A percentile compares a stretch with the other conserved stretches of the same genome.
These are phyloP conservation scores for Besnoitia besnoiti DNA, from an alignment of 169 alveolate species.

Conservation along the genomic window DNA sequence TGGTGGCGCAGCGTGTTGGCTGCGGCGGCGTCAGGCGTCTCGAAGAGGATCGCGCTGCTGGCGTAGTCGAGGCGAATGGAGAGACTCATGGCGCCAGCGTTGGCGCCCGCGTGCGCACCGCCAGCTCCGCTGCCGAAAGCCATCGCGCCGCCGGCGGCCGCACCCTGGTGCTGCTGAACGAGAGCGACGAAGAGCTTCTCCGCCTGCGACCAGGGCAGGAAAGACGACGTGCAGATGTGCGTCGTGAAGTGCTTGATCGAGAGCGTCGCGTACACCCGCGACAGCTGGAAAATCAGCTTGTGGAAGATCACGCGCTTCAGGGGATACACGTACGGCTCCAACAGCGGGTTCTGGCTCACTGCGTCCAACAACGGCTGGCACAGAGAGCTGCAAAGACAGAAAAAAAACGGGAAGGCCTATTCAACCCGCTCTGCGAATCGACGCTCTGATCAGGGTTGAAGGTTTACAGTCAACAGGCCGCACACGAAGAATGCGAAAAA, in stretches of 20 bases:
- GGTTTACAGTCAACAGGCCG: no score
- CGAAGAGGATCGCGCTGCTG: conserved; percentile 15
- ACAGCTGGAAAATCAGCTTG: conserved; percentile 81
- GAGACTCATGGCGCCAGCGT: background rate
- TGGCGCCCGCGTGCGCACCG: background rate
- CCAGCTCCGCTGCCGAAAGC: background rate
- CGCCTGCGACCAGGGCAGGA: conserved; percentile 87
- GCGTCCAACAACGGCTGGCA: conserved; percentile 48
- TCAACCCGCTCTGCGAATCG: background rate
- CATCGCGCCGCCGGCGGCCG: background rate
- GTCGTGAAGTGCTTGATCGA: conserved; percentile 84
- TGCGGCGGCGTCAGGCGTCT: conserved; percentile 12
- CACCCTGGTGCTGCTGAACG: conserved; percentile 24
- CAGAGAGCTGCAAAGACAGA: conserved; percentile 29
- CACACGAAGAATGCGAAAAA: no score
- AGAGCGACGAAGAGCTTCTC: conserved; percentile 45
- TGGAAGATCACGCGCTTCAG: conserved; percentile 86
- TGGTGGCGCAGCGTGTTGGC: conserved; percentile 1
- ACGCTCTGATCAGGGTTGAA: background rate
- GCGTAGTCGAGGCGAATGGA: conserved; percentile 27
- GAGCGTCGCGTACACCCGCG: conserved; percentile 85
- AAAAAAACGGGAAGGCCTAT: background rate
- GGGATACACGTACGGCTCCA: conserved; percentile 78
- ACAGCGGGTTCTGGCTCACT: conserved; percentile 46
- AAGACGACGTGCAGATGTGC: conserved; percentile 84